Evolutionary conservation across 1,284 basidiomycete genomes (phyloP).

Genomic region (Uromyces viciae-fabae): DNA sequence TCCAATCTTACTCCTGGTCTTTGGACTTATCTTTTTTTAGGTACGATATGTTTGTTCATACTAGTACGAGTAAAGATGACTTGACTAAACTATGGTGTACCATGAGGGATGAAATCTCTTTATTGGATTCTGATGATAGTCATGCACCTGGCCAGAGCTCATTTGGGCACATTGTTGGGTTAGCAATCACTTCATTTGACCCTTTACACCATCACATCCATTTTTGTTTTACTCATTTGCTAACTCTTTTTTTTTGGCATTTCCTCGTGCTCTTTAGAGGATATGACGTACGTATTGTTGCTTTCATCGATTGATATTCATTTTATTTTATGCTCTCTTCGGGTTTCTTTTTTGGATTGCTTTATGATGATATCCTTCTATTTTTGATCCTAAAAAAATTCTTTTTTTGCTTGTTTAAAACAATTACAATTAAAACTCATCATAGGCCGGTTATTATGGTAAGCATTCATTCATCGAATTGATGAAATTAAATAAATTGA

Average conservation of each 20-base stretch:
- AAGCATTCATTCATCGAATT: not conserved
- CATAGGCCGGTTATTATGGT: conserved; percentile 41
- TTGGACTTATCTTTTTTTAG: not conserved
- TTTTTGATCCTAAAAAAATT: not conserved
- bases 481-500: not conserved
- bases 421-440: not conserved
- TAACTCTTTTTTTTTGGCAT: not conserved
- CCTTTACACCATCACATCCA: not conserved
- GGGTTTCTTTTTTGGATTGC: not conserved
- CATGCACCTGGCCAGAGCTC: conserved; percentile 21
- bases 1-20: too few relatives aligned
- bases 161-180: conserved; percentile 41
- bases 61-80: not conserved
- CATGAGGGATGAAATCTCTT: conserved; percentile 19
- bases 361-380: too few relatives aligned
- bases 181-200: not conserved
- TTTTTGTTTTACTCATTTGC: not conserved
- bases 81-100: conserved; percentile 19
- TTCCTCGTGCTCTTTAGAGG: conserved; percentile 12
- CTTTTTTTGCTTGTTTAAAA: too few relatives aligned
- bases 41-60: conserved; percentile 40
- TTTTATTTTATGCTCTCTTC: not conserved
- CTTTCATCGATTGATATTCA: not conserved
- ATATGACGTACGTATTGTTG: conserved; percentile 26
- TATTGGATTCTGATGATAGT: conserved; percentile 1